A percentile compares a stretch with the other conserved stretches of the same genome.
Conservation (phyloP, 768 basidiomycete genomes). For the Rhodotorula sphaerocarpa region DNA sequence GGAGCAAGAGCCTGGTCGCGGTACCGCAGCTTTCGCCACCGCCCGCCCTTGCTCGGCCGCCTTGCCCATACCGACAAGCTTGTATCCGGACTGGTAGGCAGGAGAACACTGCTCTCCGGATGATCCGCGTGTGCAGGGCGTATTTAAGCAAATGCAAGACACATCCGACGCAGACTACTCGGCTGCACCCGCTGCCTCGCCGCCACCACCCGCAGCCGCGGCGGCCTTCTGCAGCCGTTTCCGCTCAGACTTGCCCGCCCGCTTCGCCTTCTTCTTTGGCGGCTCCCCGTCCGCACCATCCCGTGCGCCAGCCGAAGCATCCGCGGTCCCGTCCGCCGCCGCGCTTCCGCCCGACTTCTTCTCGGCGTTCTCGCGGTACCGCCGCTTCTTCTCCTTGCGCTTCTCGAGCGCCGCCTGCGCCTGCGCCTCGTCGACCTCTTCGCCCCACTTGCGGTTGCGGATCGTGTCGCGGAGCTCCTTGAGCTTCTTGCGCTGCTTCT, state of each 20-base stretch:
- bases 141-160: too few species aligned
- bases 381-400: conserved; percentile 36
- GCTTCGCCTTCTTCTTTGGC: conserved; percentile 21
- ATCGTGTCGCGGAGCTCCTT: conserved; percentile 38
- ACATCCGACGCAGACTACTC: too few species aligned
- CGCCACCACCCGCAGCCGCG: neutral
- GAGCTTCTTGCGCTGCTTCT: conserved; percentile 59
- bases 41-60: too few species aligned
- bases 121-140: too few species aligned
- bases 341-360: conserved; percentile 1
- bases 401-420: conserved; percentile 42
- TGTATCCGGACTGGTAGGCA: too few species aligned
- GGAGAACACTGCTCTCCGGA: too few species aligned
- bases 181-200: too few species aligned
- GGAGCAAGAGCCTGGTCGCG: too few species aligned
- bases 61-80: too few species aligned
- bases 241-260: conserved; percentile 34
- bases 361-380: conserved; percentile 10
- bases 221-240: conserved; percentile 20
- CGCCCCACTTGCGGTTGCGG: conserved; percentile 44
- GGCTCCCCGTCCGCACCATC: conserved; percentile 13
- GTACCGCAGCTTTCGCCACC: too few species aligned
- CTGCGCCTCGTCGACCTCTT: conserved; percentile 34
- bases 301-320: conserved; percentile 1
- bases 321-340: neutral